These are phyloP conservation scores for Ceratobasidium sp. DNA, from an alignment of 1,284 basidiomycete species.

Conservation along the genomic window DNA sequence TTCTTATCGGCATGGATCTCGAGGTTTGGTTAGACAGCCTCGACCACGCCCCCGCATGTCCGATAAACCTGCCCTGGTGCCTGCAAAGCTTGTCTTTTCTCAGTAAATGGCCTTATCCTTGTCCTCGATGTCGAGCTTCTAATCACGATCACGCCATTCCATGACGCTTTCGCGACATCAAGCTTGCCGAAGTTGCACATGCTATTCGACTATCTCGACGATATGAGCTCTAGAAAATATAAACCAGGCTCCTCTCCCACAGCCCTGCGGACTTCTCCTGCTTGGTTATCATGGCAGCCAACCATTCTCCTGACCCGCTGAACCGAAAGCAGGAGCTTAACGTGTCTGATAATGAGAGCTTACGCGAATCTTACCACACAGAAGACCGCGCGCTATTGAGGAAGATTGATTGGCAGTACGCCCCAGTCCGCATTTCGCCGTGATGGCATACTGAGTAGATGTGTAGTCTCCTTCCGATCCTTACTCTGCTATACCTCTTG, in stretches of 20 bases:
- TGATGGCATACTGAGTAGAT: not conserved
- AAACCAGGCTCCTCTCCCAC: not conserved
- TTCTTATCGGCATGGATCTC: not conserved
- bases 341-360: not conserved
- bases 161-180: constrained; percentile 12
- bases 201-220: no score
- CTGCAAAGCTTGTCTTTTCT: not conserved
- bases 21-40: not conserved
- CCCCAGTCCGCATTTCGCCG: no score
- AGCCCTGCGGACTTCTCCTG: not conserved
- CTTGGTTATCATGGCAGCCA: not conserved
- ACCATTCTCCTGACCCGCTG: constrained; percentile 8
- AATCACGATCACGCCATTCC: constrained; percentile 41
- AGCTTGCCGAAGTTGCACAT: not conserved
- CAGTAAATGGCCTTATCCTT: not conserved
- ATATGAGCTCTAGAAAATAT: not conserved
- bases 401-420: constrained; percentile 60
- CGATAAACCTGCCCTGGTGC: constrained; percentile 10
- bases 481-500: constrained; percentile 73
- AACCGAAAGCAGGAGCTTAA: constrained; percentile 7
- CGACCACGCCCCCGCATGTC: not conserved
- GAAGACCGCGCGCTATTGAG: constrained; percentile 61
- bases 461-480: constrained; percentile 65
- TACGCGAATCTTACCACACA: constrained; percentile 51
- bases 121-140: constrained; percentile 3